phyloP scores from a whole-genome alignment of 179 eudicot genomes.

The Sideroxylon spinosum region DNA sequence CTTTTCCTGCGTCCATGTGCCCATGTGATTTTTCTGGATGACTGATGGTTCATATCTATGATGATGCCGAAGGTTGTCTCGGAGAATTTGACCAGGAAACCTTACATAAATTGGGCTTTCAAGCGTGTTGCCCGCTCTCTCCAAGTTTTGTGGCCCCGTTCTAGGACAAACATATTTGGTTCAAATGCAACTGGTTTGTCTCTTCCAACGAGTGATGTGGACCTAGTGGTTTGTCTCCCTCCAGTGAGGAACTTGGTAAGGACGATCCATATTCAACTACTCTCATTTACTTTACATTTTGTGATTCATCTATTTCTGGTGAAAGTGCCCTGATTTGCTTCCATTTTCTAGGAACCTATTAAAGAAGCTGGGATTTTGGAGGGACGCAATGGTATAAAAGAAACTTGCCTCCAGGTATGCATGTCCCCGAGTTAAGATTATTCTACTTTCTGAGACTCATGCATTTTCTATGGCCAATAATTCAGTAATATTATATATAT shows the following conservation, averaged over 20 bases:
- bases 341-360: slow-evolving; percentile 71
- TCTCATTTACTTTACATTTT: not conserved
- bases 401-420: slow-evolving; percentile 92
- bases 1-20: not conserved
- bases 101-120: slow-evolving; percentile 92
- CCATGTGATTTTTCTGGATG: not conserved
- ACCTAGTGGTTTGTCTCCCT: slow-evolving; percentile 96
- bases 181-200: slow-evolving; percentile 95
- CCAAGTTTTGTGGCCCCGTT: slow-evolving; percentile 97
- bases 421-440: not conserved
- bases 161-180: slow-evolving; percentile 87
- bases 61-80: slow-evolving; percentile 62
- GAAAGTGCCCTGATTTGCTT: slow-evolving; percentile 5
- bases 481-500: not conserved
- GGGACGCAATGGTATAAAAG: slow-evolving; percentile 97
- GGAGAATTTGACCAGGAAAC: slow-evolving; percentile 74
- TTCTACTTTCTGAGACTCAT: too few relatives aligned
- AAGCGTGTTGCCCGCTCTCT: slow-evolving; percentile 93
- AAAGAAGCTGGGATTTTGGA: slow-evolving; percentile 99
- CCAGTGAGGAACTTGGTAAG: slow-evolving; percentile 96
- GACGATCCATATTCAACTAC: slow-evolving; percentile 14
- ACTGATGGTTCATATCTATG: slow-evolving; percentile 14
- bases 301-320: not conserved
- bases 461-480: not conserved
- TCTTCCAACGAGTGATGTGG: slow-evolving; percentile 95